These are phyloP conservation scores for Meripilus lineatus DNA, from an alignment of 1,284 basidiomycete genomes.

Conservation along the genomic window DNA sequence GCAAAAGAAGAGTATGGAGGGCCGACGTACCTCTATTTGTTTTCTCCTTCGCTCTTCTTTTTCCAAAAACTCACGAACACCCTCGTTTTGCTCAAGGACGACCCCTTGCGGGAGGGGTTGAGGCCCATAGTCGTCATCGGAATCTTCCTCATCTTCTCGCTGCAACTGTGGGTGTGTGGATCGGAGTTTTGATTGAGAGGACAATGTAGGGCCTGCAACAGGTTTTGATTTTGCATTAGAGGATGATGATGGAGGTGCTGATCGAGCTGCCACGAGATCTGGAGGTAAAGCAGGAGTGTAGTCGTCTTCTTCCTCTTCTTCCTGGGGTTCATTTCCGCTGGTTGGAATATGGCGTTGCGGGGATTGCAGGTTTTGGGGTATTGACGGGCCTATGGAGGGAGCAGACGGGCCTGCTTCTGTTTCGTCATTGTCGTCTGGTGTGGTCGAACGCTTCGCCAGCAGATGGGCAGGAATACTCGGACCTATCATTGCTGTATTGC, in stretches of 20 bases:
- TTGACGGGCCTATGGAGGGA: constrained; percentile 18
- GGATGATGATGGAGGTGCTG: constrained; percentile 19
- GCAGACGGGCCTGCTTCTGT: constrained; percentile 14
- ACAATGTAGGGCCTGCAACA: constrained; percentile 34
- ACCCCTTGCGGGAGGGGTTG: constrained; percentile 50
- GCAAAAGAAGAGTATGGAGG: no score
- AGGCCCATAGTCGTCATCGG: constrained; percentile 75
- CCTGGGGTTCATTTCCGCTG: constrained; percentile 11
- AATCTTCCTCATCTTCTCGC: constrained; percentile 40
- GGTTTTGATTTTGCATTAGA: constrained; percentile 18
- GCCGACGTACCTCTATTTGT: constrained; percentile 58
- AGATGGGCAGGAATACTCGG: constrained; percentile 28
- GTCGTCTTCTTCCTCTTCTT: constrained; percentile 49
- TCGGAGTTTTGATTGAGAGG: constrained; percentile 26
- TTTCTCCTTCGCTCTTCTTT: constrained; percentile 72
- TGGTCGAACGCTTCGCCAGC: constrained; percentile 16
- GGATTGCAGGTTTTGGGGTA: constrained; percentile 2
- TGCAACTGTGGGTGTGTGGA: constrained; percentile 21
- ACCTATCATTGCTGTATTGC: constrained; percentile 11
- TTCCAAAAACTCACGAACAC: constrained; percentile 76
- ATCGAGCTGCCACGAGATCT: constrained; percentile 41
- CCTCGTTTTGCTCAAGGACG: constrained; percentile 42
- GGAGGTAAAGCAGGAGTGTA: constrained; percentile 65
- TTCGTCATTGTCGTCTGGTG: constrained; percentile 21
- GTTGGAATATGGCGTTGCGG: constrained; percentile 2